Evolutionary conservation across 2,329 filamentous ascomycete species (phyloP), one percentile per base, ranked within the genome.

Genomic region (Emericellopsis cladophorae): DNA sequence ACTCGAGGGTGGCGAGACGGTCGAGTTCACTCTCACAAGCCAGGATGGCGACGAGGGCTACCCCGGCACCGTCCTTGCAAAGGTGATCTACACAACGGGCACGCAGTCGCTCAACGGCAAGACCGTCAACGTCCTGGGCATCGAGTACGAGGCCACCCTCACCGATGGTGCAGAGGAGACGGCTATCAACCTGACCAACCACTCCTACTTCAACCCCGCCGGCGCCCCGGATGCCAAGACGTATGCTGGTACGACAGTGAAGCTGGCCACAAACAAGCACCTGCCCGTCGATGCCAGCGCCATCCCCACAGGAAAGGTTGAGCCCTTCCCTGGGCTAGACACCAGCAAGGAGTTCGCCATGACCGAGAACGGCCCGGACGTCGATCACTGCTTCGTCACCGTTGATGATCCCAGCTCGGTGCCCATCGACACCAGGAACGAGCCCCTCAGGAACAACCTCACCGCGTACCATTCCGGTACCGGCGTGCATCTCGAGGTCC

Each of bases 351-450:
- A 78, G 4, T 93, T 96, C 61, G 75, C 70, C 2, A 72, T 96
- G 8, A 79, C 80, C n/a, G 61, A 75, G 2, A 65, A 72, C 14
- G 76, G 79, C 46, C 87, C 88, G 9, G 74, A 81, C 50, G 79
- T 95, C 49, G 92, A 98, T 59, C 79, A 95, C 66, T 95, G 89
- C 68, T 95, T 96, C 65, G 66, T 94, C 46, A 67, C 88, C 49
- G 78, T 86, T 57, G 63, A 70, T 32, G 68, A 83, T 46, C 70
- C 82, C 1, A 55, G 64, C 40, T 58, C 66, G 1, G 65, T 84
- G 7, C 73, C 78, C 6, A 62, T 84, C 38, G 82, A 87, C 58
- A 85, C 82, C 10, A 77, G 82, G 47, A 47, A 51, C 36, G 49
- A 64, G 42, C 74, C 83, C 1, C 67, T 95, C 32, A 71, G 68